A percentile compares a stretch with the other conserved stretches of the same genome.
phyloP scores from a whole-genome alignment of 441 rosid genomes.

The Erysimum pusillum region DNA sequence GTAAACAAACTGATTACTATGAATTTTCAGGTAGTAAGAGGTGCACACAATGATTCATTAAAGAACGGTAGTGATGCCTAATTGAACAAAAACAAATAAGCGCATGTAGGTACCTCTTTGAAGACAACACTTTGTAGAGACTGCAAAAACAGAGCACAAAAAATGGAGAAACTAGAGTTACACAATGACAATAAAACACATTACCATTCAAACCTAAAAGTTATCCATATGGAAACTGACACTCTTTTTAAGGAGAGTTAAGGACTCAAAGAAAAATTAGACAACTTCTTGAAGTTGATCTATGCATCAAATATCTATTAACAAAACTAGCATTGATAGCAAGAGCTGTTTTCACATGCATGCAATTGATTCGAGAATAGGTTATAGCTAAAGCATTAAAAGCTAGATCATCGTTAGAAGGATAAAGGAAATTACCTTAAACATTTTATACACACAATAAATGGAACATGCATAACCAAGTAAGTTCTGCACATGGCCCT shows the following conservation, averaged over 20 bases:
- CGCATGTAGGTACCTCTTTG: conserved; percentile 90
- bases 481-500: conserved; percentile 96
- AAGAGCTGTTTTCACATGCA: conserved; percentile 3
- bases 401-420: no score
- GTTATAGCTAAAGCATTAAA: no score
- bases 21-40: conserved; percentile 26
- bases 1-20: conserved; percentile 52
- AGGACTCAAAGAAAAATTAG: conserved; percentile 7
- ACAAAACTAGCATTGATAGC: neutral
- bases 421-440: conserved; percentile 67
- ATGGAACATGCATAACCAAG: conserved; percentile 97
- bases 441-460: conserved; percentile 98
- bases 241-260: conserved; percentile 21
- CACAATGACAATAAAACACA: no score
- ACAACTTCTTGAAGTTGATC: neutral
- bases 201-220: conserved; percentile 25
- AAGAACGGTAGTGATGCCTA: no score
- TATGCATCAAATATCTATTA: neutral
- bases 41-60: no score
- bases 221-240: conserved; percentile 12
- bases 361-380: no score
- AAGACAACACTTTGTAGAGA: conserved; percentile 98
- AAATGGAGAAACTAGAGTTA: no score
- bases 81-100: no score
- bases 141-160: conserved; percentile 86